Evolutionary conservation across 2,329 filamentous ascomycete species (phyloP), one percentile per base, ranked within the genome.

Genomic region (Cercospora berteroae): DNA sequence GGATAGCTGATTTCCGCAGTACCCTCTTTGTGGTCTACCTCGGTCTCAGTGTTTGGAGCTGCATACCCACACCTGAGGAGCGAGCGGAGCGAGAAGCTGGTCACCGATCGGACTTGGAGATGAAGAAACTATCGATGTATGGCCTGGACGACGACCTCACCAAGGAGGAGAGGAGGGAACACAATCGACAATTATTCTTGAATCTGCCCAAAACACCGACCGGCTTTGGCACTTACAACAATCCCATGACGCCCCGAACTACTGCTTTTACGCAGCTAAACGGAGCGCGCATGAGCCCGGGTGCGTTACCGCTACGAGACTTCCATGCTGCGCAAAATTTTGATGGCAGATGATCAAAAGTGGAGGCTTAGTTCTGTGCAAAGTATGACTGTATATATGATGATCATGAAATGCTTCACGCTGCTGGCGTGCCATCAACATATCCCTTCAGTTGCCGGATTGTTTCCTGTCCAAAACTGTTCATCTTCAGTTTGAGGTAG

Each of bases 181-280:
- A 88, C 84, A 83, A 85, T 65, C 62, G 75, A 44, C 73, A 75
- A 65, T 67, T 76, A 8, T 77, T 78, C 65, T 59, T 77, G 62
- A 77, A 78, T 50, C 66, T 79, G 58, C 77, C 77, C 5, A 80
- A 80, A 69, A 83, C 87, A 10, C 77, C 77, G 1, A 80, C 79
- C 60, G 79, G 78, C 25, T 75, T 73, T 31, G 73, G 73, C 4
- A 66, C 67, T 25, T 27, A 20, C 18, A 67, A 72, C 56, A 76
- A 75, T 42, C 76, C 77, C 1, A 90, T 84, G 70, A 91, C 89
- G 6, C 89, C 89, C 5, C 79, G 89, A 70, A 91, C 89, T 16
- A 83, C 87, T 76, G 89, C 89, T 1, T 91, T 91, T 84, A 90
- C 74, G 84, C 85, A 12, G 80, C 90, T 58, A 86, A 77, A 74